A percentile compares a stretch with the other conserved stretches of the same genome.
phyloP scores from a whole-genome alignment of 495 filamentous ascomycete species.

The Lepidopterella palustris region DNA sequence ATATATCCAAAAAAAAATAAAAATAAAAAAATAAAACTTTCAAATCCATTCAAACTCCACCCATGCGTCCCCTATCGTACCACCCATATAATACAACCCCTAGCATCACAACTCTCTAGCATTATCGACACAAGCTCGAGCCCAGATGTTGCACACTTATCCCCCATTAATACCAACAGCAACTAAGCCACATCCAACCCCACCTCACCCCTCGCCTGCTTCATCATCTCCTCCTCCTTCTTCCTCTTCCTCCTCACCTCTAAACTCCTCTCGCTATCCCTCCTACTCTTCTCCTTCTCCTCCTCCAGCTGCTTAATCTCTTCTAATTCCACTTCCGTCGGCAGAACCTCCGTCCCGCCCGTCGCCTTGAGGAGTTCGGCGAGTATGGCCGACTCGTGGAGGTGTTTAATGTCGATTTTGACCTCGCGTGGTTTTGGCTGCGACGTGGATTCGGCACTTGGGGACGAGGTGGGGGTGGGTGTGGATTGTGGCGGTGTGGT shows the following conservation, averaged over 20 bases:
- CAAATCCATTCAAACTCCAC: background rate
- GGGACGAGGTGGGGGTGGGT: conserved; percentile 22
- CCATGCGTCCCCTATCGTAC: background rate
- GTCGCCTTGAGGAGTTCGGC: conserved; percentile 61
- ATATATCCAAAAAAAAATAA: background rate
- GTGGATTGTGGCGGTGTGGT: conserved; percentile 19
- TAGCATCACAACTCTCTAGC: no score
- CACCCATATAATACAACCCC: background rate
- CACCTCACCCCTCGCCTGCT: conserved; percentile 35
- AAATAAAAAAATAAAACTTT: background rate
- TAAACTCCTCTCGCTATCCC: conserved; percentile 53
- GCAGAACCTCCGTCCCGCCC: conserved; percentile 56
- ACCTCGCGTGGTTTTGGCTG: conserved; percentile 31
- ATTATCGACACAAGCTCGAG: no score
- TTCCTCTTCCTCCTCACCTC: conserved; percentile 58
- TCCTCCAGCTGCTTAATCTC: conserved; percentile 56
- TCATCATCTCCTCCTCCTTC: conserved; percentile 49
- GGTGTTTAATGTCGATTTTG: conserved; percentile 58
- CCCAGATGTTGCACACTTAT: no score
- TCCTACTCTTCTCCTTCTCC: conserved; percentile 43
- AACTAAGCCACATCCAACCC: conserved; percentile 1
- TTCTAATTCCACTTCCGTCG: conserved; percentile 50
- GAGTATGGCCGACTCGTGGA: conserved; percentile 58
- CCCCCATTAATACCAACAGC: no score
- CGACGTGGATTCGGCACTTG: conserved; percentile 1